Base-by-base conservation (phyloP, 306 rosid genomes). In the Casuarina glauca region DNA sequence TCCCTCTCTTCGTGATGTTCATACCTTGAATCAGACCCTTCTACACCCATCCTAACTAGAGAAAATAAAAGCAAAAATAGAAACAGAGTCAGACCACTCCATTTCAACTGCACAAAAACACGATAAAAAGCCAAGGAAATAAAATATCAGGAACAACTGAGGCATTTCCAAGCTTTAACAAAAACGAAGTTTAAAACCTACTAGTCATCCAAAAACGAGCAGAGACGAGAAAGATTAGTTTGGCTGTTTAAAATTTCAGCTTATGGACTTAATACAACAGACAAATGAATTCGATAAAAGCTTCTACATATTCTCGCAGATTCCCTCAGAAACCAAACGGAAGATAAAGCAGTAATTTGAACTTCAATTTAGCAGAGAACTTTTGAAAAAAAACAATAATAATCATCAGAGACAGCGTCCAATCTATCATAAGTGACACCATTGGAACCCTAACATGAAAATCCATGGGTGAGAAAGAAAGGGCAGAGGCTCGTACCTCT, bases 11-110 rank as follows among this genome's bases (percentile, higher is more conserved):
- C 88, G 5, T 67, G 83, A 7, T 79, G 79, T 41, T 80, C 82
- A 74, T 62, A 67, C 78, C 64, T 70, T 1, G 89, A 79, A 51
- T 86, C 92, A 79, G 88, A 80, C 85, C 85, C 69, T 20, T 91
- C 96, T 78, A 77, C 53, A 38, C 91, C 97, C 92, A 91, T 91
- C 39, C 9, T 20, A 64, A 87, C 73, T 51, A 71, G 32, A 26
- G 32, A 26, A 26, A 26, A 26, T 26, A 68, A 58, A 61, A 66
- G 51, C 3, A 76, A 42, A 69, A 19, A 26, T 43, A 5, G 41
- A 32, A 7, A 2, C 49, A 38, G 39, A 38, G 57, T 72, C 35
- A 62, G 62, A 54, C 48, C 46, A 26, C 9, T 54, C 45, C n/a
- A 39, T 36, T 2, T 5, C 48, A n/a, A 20, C 12, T 20, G 68